Percentiles rank a stretch among this genome's conserved stretches.
These are phyloP conservation scores for Centrapalus pauciflorus DNA, from an alignment of 129 eudicot species.

Conservation along the genomic window DNA sequence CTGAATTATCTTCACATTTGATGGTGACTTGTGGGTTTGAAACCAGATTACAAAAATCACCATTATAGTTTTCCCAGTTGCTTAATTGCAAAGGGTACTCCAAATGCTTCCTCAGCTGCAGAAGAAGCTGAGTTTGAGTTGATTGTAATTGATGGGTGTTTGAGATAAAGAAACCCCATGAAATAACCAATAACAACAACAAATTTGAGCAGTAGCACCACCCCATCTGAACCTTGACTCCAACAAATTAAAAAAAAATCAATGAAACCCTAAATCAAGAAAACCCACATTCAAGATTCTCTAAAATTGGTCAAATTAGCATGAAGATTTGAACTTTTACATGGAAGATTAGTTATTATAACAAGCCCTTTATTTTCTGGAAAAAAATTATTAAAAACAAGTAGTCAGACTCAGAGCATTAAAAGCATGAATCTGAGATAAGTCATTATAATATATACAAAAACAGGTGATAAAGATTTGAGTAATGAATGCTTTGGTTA, in stretches of 20 bases:
- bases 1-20: constrained; percentile 53
- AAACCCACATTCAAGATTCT: constrained; percentile 26
- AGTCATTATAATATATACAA: constrained; percentile 11
- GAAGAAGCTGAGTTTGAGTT: constrained; percentile 60
- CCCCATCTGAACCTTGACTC: constrained; percentile 40
- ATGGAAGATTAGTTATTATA: constrained; percentile 22
- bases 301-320: not conserved
- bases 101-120: constrained; percentile 80
- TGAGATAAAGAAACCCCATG: constrained; percentile 49
- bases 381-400: too few species aligned
- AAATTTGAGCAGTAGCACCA: constrained; percentile 27
- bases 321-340: constrained; percentile 26
- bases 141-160: constrained; percentile 52
- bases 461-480: constrained; percentile 21
- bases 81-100: constrained; percentile 63
- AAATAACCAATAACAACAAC: constrained; percentile 31
- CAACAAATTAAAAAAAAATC: too few species aligned
- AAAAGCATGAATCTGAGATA: constrained; percentile 25
- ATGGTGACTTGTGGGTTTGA: constrained; percentile 50
- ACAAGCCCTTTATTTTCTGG: too few species aligned
- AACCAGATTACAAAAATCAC: constrained; percentile 59
- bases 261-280: constrained; percentile 34
- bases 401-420: constrained; percentile 24
- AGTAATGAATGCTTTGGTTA: constrained; percentile 26
- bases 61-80: constrained; percentile 48